Evolutionary conservation across 2,329 filamentous ascomycete species (phyloP), one percentile per base, ranked within the genome.

Genomic region (Trichoderma polysporum): DNA sequence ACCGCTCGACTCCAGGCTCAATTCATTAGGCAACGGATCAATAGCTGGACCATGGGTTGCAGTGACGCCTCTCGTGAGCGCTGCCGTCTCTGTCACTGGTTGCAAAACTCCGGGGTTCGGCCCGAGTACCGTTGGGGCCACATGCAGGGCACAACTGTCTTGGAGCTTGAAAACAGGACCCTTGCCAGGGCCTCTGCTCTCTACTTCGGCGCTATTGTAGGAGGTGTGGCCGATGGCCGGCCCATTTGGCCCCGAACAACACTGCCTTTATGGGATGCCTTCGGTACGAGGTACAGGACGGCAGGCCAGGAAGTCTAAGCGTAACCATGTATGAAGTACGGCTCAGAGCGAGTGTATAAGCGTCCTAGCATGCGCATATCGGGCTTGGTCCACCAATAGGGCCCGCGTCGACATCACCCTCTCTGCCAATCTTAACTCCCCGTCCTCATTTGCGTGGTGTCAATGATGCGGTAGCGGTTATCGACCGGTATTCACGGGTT

Each of bases 41-140:
- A 63, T 39, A 45, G 59, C 27, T 59, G 41, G 37, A 19, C 39
- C 19, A 10, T 29, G 37, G 57, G 57, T 60, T 60, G 45, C 58
- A 31, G 15, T 19, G 8, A 33, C 50, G 27, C 27, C 17, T 47
- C 37, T 64, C 37, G 61, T 47, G 19, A 53, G 50, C 25, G 25
- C 8, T 31, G 25, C 17, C 27, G 50, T 15, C 33, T 35, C 17
- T 25, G 58, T 50, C 45, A 61, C 49, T 63, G 60, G 60, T 25
- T 63, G 60, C 60, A 63, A 64, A 64, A 64, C 50, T 56, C 62
- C 62, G 62, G 62, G 62, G 62, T 66, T 66, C 62, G 62, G 62
- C 52, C 62, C 62, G 62, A 66, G 62, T 54, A 66, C 53, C 62
- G 45, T 22, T 66, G 53, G 41, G n/a, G 53, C 62, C 53, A 52